Conservation (phyloP, 768 basidiomycete genomes). For the Pleurotus giganteus region DNA sequence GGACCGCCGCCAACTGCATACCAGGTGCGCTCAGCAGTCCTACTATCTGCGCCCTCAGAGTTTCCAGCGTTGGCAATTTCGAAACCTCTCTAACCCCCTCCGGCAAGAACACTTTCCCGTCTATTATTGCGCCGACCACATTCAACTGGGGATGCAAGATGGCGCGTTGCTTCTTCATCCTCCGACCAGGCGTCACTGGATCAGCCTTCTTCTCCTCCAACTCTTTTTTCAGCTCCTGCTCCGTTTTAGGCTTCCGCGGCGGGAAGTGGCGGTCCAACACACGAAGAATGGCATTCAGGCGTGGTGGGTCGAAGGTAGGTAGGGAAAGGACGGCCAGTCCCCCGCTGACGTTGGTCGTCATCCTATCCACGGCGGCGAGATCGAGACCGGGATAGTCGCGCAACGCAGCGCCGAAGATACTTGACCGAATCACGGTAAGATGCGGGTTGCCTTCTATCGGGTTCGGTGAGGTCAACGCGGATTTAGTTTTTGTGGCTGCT, state of each 20-base stretch:
- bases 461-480: slow-evolving; percentile 22
- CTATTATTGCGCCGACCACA: slow-evolving; percentile 78
- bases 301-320: slow-evolving; percentile 69
- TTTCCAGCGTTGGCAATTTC: slow-evolving; percentile 75
- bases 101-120: slow-evolving; percentile 66
- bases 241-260: slow-evolving; percentile 49
- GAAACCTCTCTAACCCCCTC: slow-evolving; percentile 60
- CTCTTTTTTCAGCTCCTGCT: slow-evolving; percentile 47
- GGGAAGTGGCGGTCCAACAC: slow-evolving; percentile 68
- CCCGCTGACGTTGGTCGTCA: slow-evolving; percentile 58
- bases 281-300: slow-evolving; percentile 63
- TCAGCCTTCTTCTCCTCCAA: slow-evolving; percentile 58
- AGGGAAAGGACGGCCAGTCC: slow-evolving; percentile 64
- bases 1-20: slow-evolving; percentile 66
- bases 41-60: slow-evolving; percentile 78
- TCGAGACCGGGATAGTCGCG: slow-evolving; percentile 58
- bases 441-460: slow-evolving; percentile 35
- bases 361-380: slow-evolving; percentile 41
- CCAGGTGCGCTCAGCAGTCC: slow-evolving; percentile 79
- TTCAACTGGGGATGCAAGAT: slow-evolving; percentile 61
- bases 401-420: slow-evolving; percentile 76
- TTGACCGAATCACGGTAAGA: slow-evolving; percentile 72
- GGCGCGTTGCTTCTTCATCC: slow-evolving; percentile 58
- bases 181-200: slow-evolving; percentile 66
- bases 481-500: slow-evolving; percentile 38